These are phyloP conservation scores for Kentomonas sorsogonicus DNA, from an alignment of 208 protist genomes.

Conservation along the genomic window DNA sequence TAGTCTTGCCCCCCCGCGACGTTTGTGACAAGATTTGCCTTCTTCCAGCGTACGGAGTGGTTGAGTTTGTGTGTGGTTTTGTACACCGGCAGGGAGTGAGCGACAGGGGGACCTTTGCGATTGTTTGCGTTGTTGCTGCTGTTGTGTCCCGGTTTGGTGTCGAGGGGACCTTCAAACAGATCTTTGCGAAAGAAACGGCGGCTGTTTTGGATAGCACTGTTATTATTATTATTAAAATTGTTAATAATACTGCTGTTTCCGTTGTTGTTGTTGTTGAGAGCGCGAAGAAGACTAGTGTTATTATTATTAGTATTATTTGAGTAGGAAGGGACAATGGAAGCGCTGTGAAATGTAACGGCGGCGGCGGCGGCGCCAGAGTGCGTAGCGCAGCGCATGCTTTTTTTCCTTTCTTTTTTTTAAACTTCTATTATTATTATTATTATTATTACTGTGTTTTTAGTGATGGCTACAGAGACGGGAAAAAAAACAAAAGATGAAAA, in stretches of 20 bases:
- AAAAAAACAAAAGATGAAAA: too few relatives aligned
- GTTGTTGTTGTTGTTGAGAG: slow-evolving; percentile 17
- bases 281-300: too few relatives aligned
- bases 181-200: slow-evolving; percentile 71
- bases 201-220: slow-evolving; percentile 16
- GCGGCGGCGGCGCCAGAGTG: neutral
- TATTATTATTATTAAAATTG: too few relatives aligned
- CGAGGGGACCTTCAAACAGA: slow-evolving; percentile 78
- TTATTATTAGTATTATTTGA: too few relatives aligned
- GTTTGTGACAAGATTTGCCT: slow-evolving; percentile 77
- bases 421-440: neutral
- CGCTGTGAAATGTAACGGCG: neutral
- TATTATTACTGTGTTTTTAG: neutral
- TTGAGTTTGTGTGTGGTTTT: slow-evolving; percentile 84
- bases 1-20: slow-evolving; percentile 80
- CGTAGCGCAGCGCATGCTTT: neutral
- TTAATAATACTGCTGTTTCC: too few relatives aligned
- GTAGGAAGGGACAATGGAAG: too few relatives aligned
- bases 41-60: slow-evolving; percentile 81
- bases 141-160: slow-evolving; percentile 73
- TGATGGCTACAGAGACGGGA: too few relatives aligned
- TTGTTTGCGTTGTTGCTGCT: too few relatives aligned
- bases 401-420: slow-evolving; percentile 7
- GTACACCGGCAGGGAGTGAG: slow-evolving; percentile 83
- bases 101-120: slow-evolving; percentile 75